Percentiles rank a stretch among this genome's conserved stretches.
phyloP scores from a whole-genome alignment of 331 rosid species.

The Rhamnella rubrinervis region DNA sequence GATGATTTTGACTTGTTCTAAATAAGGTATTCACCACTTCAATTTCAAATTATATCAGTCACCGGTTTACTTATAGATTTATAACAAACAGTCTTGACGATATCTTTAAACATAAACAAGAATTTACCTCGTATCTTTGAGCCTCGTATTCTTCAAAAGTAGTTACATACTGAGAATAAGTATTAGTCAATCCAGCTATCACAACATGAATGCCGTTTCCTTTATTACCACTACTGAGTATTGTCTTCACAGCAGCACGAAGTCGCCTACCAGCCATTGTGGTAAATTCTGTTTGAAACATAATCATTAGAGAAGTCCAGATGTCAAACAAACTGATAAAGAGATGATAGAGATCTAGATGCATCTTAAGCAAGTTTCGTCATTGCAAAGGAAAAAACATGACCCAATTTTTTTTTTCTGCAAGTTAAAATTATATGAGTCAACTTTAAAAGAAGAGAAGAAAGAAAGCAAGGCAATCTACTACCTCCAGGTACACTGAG shows the following conservation, averaged over 20 bases:
- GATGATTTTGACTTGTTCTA: no score
- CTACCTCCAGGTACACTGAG: slow-evolving; percentile 92
- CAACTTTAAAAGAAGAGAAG: slow-evolving; percentile 9
- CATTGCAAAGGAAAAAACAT: neutral
- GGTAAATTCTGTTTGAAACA: slow-evolving; percentile 60
- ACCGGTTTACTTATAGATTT: neutral
- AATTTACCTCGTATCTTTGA: slow-evolving; percentile 92
- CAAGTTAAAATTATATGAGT: slow-evolving; percentile 1
- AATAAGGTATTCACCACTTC: neutral
- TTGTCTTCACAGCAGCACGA: slow-evolving; percentile 72
- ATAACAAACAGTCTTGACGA: neutral
- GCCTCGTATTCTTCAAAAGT: slow-evolving; percentile 77
- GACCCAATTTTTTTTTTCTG: neutral
- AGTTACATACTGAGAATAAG: slow-evolving; percentile 83
- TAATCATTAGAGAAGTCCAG: slow-evolving; percentile 15
- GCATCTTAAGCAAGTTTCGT: neutral
- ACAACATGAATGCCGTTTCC: slow-evolving; percentile 58
- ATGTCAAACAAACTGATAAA: slow-evolving; percentile 14
- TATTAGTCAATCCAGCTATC: slow-evolving; percentile 77
- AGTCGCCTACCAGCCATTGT: slow-evolving; percentile 96
- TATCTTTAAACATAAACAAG: neutral
- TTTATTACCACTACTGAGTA: slow-evolving; percentile 35
- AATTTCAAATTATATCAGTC: neutral
- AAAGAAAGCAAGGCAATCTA: slow-evolving; percentile 24
- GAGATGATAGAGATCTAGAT: neutral